Percentiles rank a stretch among this genome's conserved stretches.
Evolutionary conservation across 1,139 yeast genomes (phyloP).

Genomic region (Candida neerlandica): DNA sequence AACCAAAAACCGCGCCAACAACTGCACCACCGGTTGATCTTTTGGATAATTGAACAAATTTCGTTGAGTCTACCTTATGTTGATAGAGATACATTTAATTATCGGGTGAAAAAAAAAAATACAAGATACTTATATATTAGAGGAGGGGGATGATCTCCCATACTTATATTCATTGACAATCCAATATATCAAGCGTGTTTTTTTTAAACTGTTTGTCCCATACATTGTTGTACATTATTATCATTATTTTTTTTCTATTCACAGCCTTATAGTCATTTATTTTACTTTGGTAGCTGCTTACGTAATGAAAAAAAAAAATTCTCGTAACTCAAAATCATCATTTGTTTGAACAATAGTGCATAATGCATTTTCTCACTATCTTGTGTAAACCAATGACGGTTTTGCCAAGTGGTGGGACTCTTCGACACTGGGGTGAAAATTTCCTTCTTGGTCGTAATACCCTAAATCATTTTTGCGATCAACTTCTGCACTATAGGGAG

Average conservation of each 20-base stretch:
- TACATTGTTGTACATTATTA: no score
- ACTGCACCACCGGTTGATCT: background rate
- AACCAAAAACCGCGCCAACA: background rate
- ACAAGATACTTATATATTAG: no score
- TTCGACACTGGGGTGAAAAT: slow-evolving; percentile 36
- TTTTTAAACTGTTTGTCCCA: no score
- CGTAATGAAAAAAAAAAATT: background rate
- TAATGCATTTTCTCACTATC: no score
- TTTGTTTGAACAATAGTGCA: no score
- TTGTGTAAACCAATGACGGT: background rate
- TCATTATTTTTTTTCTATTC: no score
- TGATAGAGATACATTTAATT: background rate
- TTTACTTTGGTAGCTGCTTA: no score
- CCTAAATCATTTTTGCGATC: slow-evolving; percentile 80
- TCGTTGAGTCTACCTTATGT: background rate
- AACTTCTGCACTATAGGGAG: slow-evolving; percentile 62
- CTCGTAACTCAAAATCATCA: background rate
- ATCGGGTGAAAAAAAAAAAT: no score
- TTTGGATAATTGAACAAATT: background rate
- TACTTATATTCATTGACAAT: no score
- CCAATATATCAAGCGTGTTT: no score
- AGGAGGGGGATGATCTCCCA: no score
- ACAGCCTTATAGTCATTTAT: no score
- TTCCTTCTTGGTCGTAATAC: slow-evolving; percentile 73
- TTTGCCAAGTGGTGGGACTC: background rate